Evolutionary conservation across 2,329 filamentous ascomycete genomes (phyloP).

Genomic region (Leptographium procerum): DNA sequence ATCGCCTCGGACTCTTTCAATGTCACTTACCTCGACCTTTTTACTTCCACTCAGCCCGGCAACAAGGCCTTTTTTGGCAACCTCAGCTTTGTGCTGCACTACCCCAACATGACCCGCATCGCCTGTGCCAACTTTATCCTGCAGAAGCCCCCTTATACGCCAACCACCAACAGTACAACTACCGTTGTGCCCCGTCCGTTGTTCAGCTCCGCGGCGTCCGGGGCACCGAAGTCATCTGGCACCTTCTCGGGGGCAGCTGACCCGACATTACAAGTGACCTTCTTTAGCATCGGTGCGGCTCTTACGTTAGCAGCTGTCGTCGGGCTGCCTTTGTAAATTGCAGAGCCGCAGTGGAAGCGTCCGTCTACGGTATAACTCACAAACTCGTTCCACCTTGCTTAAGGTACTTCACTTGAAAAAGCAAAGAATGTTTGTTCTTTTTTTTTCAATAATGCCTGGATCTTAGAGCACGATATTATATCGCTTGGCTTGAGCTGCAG

Average conservation of each 20-base stretch:
- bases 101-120: slow-evolving; percentile 50
- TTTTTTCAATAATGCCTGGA: too few relatives aligned
- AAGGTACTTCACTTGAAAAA: too few relatives aligned
- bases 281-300: not conserved
- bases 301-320: not conserved
- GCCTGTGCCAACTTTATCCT: slow-evolving; percentile 51
- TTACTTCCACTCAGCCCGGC: slow-evolving; percentile 40
- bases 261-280: not conserved
- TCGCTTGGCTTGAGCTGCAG: too few relatives aligned
- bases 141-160: slow-evolving; percentile 5
- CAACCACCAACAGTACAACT: not conserved
- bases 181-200: not conserved
- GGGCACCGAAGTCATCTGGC: not conserved
- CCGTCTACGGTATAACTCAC: too few relatives aligned
- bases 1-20: slow-evolving; percentile 40
- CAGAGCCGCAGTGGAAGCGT: not conserved
- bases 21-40: slow-evolving; percentile 43
- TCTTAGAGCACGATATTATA: too few relatives aligned
- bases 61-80: slow-evolving; percentile 51
- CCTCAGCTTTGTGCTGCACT: slow-evolving; percentile 53
- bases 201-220: not conserved
- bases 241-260: not conserved
- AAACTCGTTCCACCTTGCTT: too few relatives aligned
- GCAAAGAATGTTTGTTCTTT: too few relatives aligned
- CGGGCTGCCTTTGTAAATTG: not conserved